phyloP scores from a whole-genome alignment of 768 basidiomycete genomes.

The Pholiota molesta region DNA sequence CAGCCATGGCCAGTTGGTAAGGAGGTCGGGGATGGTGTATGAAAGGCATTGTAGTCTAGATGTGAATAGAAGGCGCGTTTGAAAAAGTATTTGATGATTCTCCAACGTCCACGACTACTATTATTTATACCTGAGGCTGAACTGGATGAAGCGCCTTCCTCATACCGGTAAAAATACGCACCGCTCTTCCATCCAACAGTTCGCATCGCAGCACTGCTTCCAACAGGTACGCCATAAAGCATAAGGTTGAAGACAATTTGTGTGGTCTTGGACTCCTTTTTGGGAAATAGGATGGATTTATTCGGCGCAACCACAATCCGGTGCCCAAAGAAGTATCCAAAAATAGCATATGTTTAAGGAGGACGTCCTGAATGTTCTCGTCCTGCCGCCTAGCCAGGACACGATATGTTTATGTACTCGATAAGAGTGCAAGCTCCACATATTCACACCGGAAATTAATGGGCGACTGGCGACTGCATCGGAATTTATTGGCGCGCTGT shows the following conservation, averaged over 20 bases:
- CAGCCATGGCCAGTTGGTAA: slow-evolving; percentile 23
- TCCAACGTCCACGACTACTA: background rate
- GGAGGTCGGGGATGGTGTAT: slow-evolving; percentile 24
- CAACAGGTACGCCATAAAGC: background rate
- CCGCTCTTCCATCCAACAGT: background rate
- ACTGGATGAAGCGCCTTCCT: background rate
- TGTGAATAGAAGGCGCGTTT: background rate
- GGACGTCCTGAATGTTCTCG: background rate
- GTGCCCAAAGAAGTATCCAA: background rate
- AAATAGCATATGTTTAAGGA: background rate
- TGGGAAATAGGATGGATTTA: background rate
- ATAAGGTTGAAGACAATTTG: no score
- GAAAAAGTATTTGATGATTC: background rate
- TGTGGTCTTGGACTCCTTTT: no score
- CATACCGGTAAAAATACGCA: background rate
- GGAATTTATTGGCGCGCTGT: background rate
- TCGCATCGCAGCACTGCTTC: background rate
- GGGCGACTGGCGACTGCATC: background rate
- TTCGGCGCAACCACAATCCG: background rate
- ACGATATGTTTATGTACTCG: background rate
- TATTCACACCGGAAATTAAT: background rate
- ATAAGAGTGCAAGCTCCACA: background rate
- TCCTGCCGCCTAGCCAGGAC: background rate
- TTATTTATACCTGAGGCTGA: background rate
- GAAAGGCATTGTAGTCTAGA: background rate